Percentiles rank a stretch among this genome's conserved stretches.
phyloP scores from a whole-genome alignment of 805 yeast genomes.

The Candida montana region DNA sequence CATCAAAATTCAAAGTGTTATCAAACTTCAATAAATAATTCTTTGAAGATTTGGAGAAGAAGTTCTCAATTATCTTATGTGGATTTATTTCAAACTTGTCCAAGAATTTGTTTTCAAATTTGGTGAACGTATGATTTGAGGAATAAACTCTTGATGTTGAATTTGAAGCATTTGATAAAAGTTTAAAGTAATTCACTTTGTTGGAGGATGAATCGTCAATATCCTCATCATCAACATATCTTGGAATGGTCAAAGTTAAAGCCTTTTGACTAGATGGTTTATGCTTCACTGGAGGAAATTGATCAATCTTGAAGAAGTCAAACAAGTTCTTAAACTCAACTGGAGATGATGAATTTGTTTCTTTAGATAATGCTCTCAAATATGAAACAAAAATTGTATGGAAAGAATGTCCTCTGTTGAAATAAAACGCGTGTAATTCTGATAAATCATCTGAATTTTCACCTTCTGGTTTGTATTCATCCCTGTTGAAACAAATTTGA shows the following conservation, averaged over 20 bases:
- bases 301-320: conserved; percentile 28
- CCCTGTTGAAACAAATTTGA: conserved; percentile 30
- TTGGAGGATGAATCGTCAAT: conserved; percentile 13
- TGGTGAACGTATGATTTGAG: conserved; percentile 31
- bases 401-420: conserved; percentile 30
- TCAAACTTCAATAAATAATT: conserved; percentile 30
- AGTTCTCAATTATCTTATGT: conserved; percentile 28
- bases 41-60: conserved; percentile 32
- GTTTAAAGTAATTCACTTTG: conserved; percentile 26
- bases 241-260: conserved; percentile 30
- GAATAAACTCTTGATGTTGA: conserved; percentile 30
- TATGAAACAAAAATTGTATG: conserved; percentile 30
- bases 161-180: conserved; percentile 31
- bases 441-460: conserved; percentile 25
- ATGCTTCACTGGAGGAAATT: conserved; percentile 31
- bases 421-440: conserved; percentile 28
- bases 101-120: conserved; percentile 34
- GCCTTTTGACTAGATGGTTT: conserved; percentile 31
- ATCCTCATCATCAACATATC: conserved; percentile 8
- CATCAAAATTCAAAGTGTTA: conserved; percentile 25
- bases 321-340: conserved; percentile 26
- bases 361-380: conserved; percentile 27
- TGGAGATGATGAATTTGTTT: conserved; percentile 18
- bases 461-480: conserved; percentile 13
- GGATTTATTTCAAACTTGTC: conserved; percentile 38